Base-by-base conservation (phyloP, 1,284 basidiomycete genomes). In the Apiotrichum laibachii region DNA sequence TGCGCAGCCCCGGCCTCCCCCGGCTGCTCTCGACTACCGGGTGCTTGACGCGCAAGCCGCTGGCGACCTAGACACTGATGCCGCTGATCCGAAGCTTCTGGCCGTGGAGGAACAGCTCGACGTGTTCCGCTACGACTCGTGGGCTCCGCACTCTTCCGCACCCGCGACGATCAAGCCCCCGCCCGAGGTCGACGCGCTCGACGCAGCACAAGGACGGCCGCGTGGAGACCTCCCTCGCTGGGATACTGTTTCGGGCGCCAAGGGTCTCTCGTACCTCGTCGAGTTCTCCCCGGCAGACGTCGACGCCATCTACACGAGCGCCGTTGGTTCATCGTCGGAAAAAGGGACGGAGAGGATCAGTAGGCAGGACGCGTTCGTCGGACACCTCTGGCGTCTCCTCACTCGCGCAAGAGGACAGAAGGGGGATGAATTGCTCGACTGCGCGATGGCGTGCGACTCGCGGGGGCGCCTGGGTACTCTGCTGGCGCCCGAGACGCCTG, bases 321-420 rank as follows among this genome's bases (percentile, higher is more conserved):
- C 42, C 12, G 22, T 19, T 21, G 45, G 40, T 1, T 2, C 13
- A 10, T 22, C 42, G 9, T 7, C 26, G 26, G 26, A n/a, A n/a
- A n/a, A n/a, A 31, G 26, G 26, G 26, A 22, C 18, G 22, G 43
- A 21, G 15, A 33, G 3, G 18, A n/a, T 65, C 7, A 80, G 77
- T 59, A 74, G 75, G 53, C 72, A 81, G n/a, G 81, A 82, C 65
- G 77, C 80, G 1, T 71, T 82, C 26, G 73, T 79, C 12, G 78
- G 79, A 1, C 80, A 81, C 65, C 53, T 82, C 18, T 82, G 81
- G 81, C 59, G 66, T 3, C 63, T 75, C 33, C 68, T 81, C 48
- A 70, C 77, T 40, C 77, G 77, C 45, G 79, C 80, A 5, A 73
- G 77, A 8, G 60, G 61, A 1, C 56, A 74, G 21, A 56, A 35